Evolutionary conservation across 495 filamentous ascomycete genomes (phyloP).

Genomic region (Parmelia sp.): DNA sequence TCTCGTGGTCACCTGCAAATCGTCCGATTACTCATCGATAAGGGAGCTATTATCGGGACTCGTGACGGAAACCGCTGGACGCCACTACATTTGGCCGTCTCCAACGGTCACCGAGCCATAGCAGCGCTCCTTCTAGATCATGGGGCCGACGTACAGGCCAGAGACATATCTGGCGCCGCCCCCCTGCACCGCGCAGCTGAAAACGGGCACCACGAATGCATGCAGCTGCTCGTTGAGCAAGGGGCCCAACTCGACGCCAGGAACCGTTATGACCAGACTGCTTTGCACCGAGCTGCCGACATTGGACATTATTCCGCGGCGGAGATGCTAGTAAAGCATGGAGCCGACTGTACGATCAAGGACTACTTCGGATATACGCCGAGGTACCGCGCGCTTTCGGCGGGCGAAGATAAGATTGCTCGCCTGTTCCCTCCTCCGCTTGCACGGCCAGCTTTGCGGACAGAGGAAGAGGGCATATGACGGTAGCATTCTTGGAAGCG

Average conservation of each 20-base stretch:
- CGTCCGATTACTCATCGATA: neutral
- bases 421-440: neutral
- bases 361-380: conserved; percentile 9
- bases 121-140: neutral
- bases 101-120: neutral
- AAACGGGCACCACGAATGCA: neutral
- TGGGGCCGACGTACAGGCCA: neutral
- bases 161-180: neutral
- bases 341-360: conserved; percentile 6
- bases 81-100: conserved; percentile 1
- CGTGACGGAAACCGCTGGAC: neutral
- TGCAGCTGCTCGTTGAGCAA: neutral
- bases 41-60: neutral
- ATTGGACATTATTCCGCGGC: neutral
- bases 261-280: neutral
- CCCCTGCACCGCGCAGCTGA: conserved; percentile 4
- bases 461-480: neutral
- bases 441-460: neutral
- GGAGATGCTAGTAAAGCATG: neutral
- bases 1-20: neutral
- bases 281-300: conserved; percentile 7
- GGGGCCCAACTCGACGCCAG: neutral
- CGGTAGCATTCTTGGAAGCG: neutral
- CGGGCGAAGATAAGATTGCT: neutral
- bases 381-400: neutral